Evolutionary conservation across 257 asterid genomes (phyloP), one percentile per base, ranked within the genome.

Genomic region (Nicotiana obtusifolia): DNA sequence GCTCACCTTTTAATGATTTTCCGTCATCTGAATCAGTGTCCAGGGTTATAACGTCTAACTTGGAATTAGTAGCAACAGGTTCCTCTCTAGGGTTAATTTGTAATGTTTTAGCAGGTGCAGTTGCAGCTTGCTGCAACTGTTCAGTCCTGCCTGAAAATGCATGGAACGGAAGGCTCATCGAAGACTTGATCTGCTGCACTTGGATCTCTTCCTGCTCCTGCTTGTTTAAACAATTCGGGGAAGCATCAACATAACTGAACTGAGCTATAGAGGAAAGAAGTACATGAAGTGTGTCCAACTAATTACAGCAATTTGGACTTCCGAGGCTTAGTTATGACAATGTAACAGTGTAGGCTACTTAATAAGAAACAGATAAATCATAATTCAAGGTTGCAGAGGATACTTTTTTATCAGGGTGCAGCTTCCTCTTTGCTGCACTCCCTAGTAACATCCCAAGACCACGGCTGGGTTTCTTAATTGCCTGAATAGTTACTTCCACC

Each of bases 381-480:
- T 49, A 31, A 16, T 52, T 67, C 59, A 37, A 78, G 65, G 65
- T 68, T 80, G 28, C 10, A 64, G 47, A 84, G 83, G 93, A 84
- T 85, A 93, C 99, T 69, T 73, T 85, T 85, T 76, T 91, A 66
- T 89, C 93, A 65, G 97, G 83, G 76, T 86, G 89, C 86, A 88
- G 87, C 91, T 92, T 96, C 87, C 97, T 89, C 87, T 96, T 94
- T 11, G 91, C 87, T 31, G 97, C 82, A 82, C 87, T 85, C 68
- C 98, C 98, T 28, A 96, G 88, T 88, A 94, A 60, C 56, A 95
- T 92, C 88, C 98, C 98, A 86, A 94, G 90, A 82, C 94, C 92
- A 83, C 94, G 92, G 85, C 83, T 91, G 64, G 98, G 98, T 87
- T 94, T 96, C 92, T 91, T 91, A 60, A 89, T 81, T 81, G 85